Conservation (phyloP, 2,329 filamentous ascomycete genomes). For the Alternaria conjuncta region DNA sequence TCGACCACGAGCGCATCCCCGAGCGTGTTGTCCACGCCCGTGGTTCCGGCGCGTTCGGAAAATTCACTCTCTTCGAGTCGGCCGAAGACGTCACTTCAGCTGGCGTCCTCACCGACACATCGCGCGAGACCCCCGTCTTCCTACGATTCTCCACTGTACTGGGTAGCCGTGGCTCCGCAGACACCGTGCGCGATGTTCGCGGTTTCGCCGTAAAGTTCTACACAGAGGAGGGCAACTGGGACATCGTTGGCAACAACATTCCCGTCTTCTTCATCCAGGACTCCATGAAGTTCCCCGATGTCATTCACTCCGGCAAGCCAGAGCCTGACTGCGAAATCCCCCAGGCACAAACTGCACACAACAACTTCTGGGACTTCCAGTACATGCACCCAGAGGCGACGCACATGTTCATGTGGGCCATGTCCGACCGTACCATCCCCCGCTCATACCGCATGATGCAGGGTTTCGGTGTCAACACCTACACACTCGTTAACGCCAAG, state of each 20-base stretch:
- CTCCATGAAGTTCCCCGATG: slow-evolving; percentile 56
- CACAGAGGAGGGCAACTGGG: slow-evolving; percentile 79
- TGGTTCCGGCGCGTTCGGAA: slow-evolving; percentile 69
- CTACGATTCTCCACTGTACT: slow-evolving; percentile 80
- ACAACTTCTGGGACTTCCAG: slow-evolving; percentile 80
- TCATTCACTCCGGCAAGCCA: slow-evolving; percentile 69
- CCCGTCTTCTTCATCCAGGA: slow-evolving; percentile 76
- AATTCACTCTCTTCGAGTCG: slow-evolving; percentile 70
- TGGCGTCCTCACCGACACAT: slow-evolving; percentile 71
- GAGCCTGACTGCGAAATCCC: slow-evolving; percentile 74
- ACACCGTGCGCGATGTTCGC: slow-evolving; percentile 82
- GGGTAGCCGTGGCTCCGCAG: slow-evolving; percentile 75
- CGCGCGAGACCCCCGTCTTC: slow-evolving; percentile 70
- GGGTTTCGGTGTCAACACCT: slow-evolving; percentile 84
- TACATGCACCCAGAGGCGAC: slow-evolving; percentile 71
- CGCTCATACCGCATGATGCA: slow-evolving; percentile 85
- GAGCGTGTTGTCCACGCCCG: slow-evolving; percentile 73
- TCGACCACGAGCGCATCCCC: slow-evolving; percentile 76
- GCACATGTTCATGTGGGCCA: slow-evolving; percentile 81
- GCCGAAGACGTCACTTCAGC: slow-evolving; percentile 68
- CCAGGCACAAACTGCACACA: slow-evolving; percentile 73
- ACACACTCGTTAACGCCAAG: slow-evolving; percentile 69
- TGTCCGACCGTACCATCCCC: slow-evolving; percentile 76
- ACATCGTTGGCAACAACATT: slow-evolving; percentile 76
- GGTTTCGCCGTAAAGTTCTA: slow-evolving; percentile 83